phyloP scores from a whole-genome alignment of 2,329 filamentous ascomycete genomes.

The Aspergillus persii region DNA sequence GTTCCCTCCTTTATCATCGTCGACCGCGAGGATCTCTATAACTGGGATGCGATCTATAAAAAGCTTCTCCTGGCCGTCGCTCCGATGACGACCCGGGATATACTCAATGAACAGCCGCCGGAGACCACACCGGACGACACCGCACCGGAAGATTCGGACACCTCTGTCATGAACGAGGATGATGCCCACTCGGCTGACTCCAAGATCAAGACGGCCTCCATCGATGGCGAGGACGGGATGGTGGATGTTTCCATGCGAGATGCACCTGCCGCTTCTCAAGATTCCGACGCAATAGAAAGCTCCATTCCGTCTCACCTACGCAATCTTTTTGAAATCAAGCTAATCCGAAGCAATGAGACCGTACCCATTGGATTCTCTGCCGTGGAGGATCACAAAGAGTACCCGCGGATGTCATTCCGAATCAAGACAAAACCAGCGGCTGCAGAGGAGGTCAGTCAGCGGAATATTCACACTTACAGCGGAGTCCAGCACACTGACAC shows the following conservation, averaged over 20 bases:
- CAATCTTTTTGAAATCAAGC: slow-evolving; percentile 74
- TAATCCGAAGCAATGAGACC: slow-evolving; percentile 57
- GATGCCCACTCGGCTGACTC: slow-evolving; percentile 65
- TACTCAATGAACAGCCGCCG: slow-evolving; percentile 55
- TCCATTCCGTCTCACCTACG: slow-evolving; percentile 64
- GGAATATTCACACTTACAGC: neutral
- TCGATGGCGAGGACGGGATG: slow-evolving; percentile 85
- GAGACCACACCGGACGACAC: slow-evolving; percentile 52
- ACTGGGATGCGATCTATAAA: slow-evolving; percentile 70
- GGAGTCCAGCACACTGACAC: slow-evolving; percentile 3
- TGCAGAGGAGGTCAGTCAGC: slow-evolving; percentile 17
- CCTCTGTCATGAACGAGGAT: slow-evolving; percentile 62
- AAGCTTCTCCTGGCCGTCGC: slow-evolving; percentile 76
- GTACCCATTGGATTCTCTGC: slow-evolving; percentile 70
- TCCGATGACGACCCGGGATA: slow-evolving; percentile 69
- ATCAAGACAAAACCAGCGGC: slow-evolving; percentile 29
- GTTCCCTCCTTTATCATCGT: slow-evolving; percentile 66
- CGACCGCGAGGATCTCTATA: slow-evolving; percentile 66
- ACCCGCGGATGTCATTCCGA: slow-evolving; percentile 55
- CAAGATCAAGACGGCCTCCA: slow-evolving; percentile 72
- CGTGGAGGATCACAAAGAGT: slow-evolving; percentile 58
- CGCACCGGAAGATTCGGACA: slow-evolving; percentile 61
- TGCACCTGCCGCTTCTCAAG: slow-evolving; percentile 28
- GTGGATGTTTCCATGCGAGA: slow-evolving; percentile 87
- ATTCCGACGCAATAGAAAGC: slow-evolving; percentile 35